Evolutionary conservation across 805 yeast species (phyloP).

Genomic region (Starmerella bacillaris): DNA sequence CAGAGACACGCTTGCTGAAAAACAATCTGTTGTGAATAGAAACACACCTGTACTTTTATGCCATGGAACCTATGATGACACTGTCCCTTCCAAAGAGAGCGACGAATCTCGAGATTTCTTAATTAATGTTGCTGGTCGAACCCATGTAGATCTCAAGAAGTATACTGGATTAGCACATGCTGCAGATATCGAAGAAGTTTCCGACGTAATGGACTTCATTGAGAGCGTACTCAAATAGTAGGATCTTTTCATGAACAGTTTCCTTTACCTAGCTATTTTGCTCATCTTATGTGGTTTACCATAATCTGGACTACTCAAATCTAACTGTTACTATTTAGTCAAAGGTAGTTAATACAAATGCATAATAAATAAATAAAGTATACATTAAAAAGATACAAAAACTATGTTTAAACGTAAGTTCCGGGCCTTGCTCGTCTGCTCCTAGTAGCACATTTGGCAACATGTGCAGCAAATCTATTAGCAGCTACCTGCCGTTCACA

Average conservation of each 20-base stretch:
- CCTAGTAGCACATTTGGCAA: constrained; percentile 76
- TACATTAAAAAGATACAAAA: neutral
- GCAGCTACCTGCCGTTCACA: constrained; percentile 82
- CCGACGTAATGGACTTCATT: constrained; percentile 34
- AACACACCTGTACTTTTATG: constrained; percentile 71
- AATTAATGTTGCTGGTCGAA: constrained; percentile 30
- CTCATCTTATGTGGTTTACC: too few species aligned
- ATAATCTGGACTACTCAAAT: too few species aligned
- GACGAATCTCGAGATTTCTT: constrained; percentile 26
- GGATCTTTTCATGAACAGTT: neutral
- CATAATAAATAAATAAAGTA: neutral
- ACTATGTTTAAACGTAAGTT: neutral
- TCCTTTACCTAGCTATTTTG: neutral
- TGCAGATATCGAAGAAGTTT: constrained; percentile 47
- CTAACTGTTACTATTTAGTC: too few species aligned
- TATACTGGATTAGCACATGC: constrained; percentile 56
- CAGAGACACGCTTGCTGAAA: constrained; percentile 9
- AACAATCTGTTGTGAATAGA: constrained; percentile 27
- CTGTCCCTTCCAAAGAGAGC: constrained; percentile 30
- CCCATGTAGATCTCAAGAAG: constrained; percentile 28
- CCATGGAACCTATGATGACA: constrained; percentile 66
- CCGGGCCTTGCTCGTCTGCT: constrained; percentile 12
- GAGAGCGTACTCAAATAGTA: constrained; percentile 18
- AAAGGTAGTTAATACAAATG: neutral
- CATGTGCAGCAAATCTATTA: constrained; percentile 79